Evolutionary conservation across 345 rosid genomes (phyloP).

Genomic region (Citrus australasica): DNA sequence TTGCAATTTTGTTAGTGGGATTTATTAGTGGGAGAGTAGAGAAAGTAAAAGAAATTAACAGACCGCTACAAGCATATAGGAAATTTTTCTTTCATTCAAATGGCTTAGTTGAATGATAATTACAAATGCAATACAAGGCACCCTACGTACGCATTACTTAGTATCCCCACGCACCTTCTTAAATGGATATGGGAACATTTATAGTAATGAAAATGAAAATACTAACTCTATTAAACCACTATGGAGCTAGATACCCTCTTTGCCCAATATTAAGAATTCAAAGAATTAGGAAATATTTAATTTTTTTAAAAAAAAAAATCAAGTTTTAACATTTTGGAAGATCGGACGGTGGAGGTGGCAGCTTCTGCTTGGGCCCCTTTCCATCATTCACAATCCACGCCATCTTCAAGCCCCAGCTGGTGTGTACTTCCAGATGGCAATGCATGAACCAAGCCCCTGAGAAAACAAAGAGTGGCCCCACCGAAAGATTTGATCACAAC

Average conservation of each 20-base stretch:
- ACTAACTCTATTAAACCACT: background rate
- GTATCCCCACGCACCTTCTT: background rate
- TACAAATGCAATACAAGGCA: background rate
- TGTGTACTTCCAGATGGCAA: slow-evolving; percentile 52
- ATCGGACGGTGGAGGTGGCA: slow-evolving; percentile 53
- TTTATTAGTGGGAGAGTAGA: background rate
- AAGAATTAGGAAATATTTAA: background rate
- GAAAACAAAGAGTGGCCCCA: background rate
- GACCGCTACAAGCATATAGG: no score
- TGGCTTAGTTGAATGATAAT: background rate
- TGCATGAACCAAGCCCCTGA: slow-evolving; percentile 54
- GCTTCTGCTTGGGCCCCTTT: slow-evolving; percentile 33
- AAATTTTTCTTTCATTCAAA: background rate
- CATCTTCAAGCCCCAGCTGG: slow-evolving; percentile 65
- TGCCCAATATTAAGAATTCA: background rate
- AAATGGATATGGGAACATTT: background rate
- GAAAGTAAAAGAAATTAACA: background rate
- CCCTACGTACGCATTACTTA: background rate
- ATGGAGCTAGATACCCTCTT: background rate
- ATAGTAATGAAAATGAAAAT: background rate
- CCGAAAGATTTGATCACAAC: no score
- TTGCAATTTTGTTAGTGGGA: no score
- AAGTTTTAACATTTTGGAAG: slow-evolving; percentile 41
- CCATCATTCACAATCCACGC: slow-evolving; percentile 55
- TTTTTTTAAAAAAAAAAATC: background rate